A percentile compares a stretch with the other conserved stretches of the same genome.
Conservation (phyloP, 441 rosid genomes). For the Melastoma candidum region DNA sequence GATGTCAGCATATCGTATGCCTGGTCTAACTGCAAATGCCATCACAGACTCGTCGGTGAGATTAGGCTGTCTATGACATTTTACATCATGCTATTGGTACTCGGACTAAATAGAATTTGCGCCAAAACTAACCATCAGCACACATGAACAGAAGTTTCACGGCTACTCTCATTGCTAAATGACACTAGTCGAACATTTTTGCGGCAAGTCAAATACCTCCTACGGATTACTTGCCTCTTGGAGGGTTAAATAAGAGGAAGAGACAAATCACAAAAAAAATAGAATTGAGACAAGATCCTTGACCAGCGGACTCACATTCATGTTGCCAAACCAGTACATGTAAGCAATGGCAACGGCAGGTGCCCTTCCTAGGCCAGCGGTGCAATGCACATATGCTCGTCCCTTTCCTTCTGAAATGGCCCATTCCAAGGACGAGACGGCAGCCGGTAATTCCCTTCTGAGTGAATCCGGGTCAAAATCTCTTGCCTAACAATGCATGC, state of each 20-base stretch:
- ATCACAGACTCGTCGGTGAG: constrained; percentile 7
- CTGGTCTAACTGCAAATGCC: constrained; percentile 39
- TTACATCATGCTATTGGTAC: neutral
- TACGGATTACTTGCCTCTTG: too few relatives aligned
- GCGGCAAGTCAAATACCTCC: too few relatives aligned
- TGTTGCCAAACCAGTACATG: constrained; percentile 63
- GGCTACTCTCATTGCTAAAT: too few relatives aligned
- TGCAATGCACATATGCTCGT: constrained; percentile 70
- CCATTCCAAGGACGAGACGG: constrained; percentile 81
- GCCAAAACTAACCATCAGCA: too few relatives aligned
- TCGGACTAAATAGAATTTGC: too few relatives aligned
- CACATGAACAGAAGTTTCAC: too few relatives aligned
- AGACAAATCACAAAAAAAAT: too few relatives aligned
- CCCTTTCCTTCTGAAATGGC: constrained; percentile 78
- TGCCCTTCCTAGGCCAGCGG: constrained; percentile 93
- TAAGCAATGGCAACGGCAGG: constrained; percentile 82
- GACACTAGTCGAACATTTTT: too few relatives aligned
- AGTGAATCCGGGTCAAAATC: constrained; percentile 85
- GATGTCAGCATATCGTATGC: constrained; percentile 65
- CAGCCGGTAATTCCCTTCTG: constrained; percentile 64
- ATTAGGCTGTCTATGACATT: neutral
- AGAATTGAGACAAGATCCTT: neutral
- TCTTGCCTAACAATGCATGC: constrained; percentile 37
- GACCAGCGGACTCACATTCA: constrained; percentile 40
- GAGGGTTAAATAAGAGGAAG: too few relatives aligned